Evolutionary conservation across 306 rosid genomes (phyloP).

Genomic region (Ziziphus jujuba): DNA sequence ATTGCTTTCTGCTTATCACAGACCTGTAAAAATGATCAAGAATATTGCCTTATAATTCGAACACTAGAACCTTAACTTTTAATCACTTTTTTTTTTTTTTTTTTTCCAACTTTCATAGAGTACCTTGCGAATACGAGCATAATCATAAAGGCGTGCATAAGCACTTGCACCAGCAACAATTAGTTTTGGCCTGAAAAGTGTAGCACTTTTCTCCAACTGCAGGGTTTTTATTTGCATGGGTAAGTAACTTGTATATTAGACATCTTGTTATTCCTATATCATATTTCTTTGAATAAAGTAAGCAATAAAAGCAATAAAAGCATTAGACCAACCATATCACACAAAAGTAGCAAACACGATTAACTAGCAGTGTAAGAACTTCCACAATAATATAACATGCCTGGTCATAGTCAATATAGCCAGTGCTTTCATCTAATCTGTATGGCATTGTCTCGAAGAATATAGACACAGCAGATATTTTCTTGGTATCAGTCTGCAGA

Average conservation of each 20-base stretch:
- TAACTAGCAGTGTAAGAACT: not conserved
- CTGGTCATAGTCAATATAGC: conserved; percentile 96
- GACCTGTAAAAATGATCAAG: conserved; percentile 30
- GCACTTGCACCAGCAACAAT: conserved; percentile 60
- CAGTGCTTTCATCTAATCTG: conserved; percentile 79
- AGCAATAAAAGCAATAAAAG: conserved; percentile 3
- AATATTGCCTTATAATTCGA: not conserved
- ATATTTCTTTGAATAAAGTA: not conserved
- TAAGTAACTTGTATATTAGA: too few species aligned
- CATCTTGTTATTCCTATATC: not conserved
- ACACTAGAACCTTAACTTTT: not conserved
- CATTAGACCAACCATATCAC: not conserved
- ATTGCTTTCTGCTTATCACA: conserved; percentile 51
- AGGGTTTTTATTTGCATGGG: not conserved
- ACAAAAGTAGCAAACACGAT: not conserved
- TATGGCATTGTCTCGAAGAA: conserved; percentile 91
- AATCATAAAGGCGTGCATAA: conserved; percentile 47
- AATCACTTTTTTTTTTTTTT: not conserved
- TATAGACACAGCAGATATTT: conserved; percentile 85
- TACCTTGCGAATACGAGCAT: conserved; percentile 48
- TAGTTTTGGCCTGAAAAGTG: conserved; percentile 44
- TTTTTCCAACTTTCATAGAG: not conserved
- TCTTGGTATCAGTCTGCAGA: conserved; percentile 86
- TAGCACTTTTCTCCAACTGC: conserved; percentile 48
- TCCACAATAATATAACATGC: conserved; percentile 29